Evolutionary conservation across 257 asterid species (phyloP), one percentile per base, ranked within the genome.

Genomic region (Ilex aquifolium): DNA sequence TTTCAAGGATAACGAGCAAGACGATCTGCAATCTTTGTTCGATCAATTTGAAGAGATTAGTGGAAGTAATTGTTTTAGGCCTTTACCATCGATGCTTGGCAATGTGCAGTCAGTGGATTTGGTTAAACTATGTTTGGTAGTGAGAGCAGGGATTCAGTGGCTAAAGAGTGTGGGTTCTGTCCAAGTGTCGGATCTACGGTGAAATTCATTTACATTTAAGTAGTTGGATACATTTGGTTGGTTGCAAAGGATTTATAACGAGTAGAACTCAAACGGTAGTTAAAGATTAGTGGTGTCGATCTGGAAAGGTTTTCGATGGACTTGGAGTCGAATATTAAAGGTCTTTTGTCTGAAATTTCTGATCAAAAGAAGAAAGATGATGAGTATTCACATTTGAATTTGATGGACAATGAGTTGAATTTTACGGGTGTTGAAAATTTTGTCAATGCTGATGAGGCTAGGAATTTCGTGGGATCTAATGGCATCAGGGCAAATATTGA

Each of bases 1-100:
- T 59, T 44, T 49, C 21, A 42, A 17, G 56, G 61, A 14, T 13
- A 16, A 11, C 46, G 60, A 63, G 51, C 55, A 48, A 44, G 49
- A 57, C 36, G 69, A 39, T 62, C 56, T 73, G 59, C 67, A 52
- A 42, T 9, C 63, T 62, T 59, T 69, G 67, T 83, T 85, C 66
- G 55, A 64, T 57, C 76, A 72, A 44, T 64, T 74, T 51, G 62
- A 69, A 48, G 71, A 76, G 53, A 53, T 67, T 48, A 59, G 49
- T 50, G 79, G 91, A 31, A 6, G 30, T 59, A 72, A 62, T n/a
- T 55, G 65, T 54, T 53, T 66, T 65, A 68, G 89, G 76, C 89
- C 82, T 7, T 53, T 83, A 79, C 88, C 89, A 13, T 86, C 86
- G 30, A 67, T 81, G 76, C 56, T 85, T 31, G 86, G 85, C 39